Evolutionary conservation across 495 filamentous ascomycete genomes (phyloP).

Genomic region (Daldinia bambusicola): DNA sequence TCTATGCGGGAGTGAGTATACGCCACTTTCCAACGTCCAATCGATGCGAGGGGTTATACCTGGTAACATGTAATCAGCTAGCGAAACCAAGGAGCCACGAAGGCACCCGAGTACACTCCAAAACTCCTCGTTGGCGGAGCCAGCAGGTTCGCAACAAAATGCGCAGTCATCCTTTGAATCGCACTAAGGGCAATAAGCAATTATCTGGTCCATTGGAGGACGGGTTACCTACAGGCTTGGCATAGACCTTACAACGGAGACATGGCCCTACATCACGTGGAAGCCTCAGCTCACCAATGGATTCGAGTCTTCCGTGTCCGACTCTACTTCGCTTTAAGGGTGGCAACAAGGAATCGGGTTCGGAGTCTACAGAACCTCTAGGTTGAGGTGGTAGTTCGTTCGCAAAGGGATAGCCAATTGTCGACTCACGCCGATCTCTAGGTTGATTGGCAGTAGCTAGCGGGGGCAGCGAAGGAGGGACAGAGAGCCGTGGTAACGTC

Average conservation of each 20-base stretch:
- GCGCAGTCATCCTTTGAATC: slow-evolving; percentile 59
- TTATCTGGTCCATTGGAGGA: slow-evolving; percentile 5
- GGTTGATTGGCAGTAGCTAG: slow-evolving; percentile 51
- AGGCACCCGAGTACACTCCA: slow-evolving; percentile 61
- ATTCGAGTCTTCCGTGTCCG: slow-evolving; percentile 59
- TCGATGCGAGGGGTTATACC: slow-evolving; percentile 45
- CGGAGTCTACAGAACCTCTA: slow-evolving; percentile 58
- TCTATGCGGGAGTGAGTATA: slow-evolving; percentile 43
- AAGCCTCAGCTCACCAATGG: slow-evolving; percentile 61
- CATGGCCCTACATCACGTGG: slow-evolving; percentile 58
- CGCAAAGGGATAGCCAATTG: slow-evolving; percentile 56
- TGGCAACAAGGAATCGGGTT: slow-evolving; percentile 61
- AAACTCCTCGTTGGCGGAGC: slow-evolving; percentile 52
- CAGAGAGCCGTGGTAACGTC: slow-evolving; percentile 54
- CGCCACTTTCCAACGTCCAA: neutral
- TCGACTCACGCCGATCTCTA: slow-evolving; percentile 57
- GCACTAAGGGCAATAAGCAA: slow-evolving; percentile 49
- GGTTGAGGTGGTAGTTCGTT: slow-evolving; percentile 53
- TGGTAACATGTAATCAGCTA: slow-evolving; percentile 60
- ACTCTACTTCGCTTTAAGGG: slow-evolving; percentile 61
- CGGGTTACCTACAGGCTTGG: slow-evolving; percentile 50
- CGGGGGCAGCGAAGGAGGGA: slow-evolving; percentile 52
- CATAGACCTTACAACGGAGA: slow-evolving; percentile 56
- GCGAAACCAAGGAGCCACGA: slow-evolving; percentile 54
- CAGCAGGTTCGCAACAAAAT: slow-evolving; percentile 52